Evolutionary conservation across 192 early-diverging fungal genomes (phyloP), one percentile per base, ranked within the genome.

Genomic region (Phlyctochytrium bullatum): DNA sequence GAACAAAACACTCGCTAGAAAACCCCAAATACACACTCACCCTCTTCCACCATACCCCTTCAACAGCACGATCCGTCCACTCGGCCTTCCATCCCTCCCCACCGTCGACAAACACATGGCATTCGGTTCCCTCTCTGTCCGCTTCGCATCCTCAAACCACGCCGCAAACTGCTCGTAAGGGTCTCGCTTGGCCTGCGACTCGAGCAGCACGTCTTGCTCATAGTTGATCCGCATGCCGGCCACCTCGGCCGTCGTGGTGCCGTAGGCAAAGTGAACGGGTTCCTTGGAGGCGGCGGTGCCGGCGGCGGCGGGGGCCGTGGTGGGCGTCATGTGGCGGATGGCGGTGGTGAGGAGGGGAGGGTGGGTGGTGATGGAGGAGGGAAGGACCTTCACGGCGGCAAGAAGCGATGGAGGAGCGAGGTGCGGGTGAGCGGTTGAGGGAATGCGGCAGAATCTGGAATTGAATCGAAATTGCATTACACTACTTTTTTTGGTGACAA

Each of bases 31-130:
- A 61, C 16, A 29, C 17, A 60, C 61, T 32, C 27, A 72, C 57
- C 80, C 80, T 25, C 68, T 29, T 31, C 51, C 47, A 59, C 83
- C 83, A 53, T 66, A 68, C n/a, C 71, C 74, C 62, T 85, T 85
- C 33, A 85, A 72, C 6, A 85, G 73, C 35, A 85, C 81, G 30
- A 85, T 76, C 33, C 83, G 76, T 1, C 57, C 33, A 2, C 59
- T 66, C 2, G 78, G 81, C 2, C 69, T 65, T 30, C 67, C 69
- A 3, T 34, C 51, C 1, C 4, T 31, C 14, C 59, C 54, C 0
- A 64, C 62, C 3, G 83, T 85, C 12, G 80, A 53, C 34, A 85
- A 58, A 59, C 34, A 61, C 75, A 85, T 80, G 10, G 83, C 83
- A 65, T 85, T 85, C 6, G 78, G 69, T 61, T 85, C 83, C 31